Evolutionary conservation across 805 yeast species (phyloP), one percentile per base, ranked within the genome.

Genomic region (Monosporozyma servazzii): DNA sequence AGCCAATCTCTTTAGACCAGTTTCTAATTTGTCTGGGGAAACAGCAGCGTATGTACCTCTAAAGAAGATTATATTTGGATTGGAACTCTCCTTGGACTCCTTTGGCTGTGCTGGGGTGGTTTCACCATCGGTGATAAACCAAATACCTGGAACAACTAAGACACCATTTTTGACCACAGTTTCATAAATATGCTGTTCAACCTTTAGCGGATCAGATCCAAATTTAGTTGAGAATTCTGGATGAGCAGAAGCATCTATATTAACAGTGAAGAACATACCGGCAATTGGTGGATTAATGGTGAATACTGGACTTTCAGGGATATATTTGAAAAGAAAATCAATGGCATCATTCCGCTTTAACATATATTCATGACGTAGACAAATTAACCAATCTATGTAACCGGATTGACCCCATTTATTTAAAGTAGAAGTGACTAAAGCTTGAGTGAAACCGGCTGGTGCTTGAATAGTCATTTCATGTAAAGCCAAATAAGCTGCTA

Each of bases 1-100:
- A 56, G 88, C 87, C 56, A 85, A 81, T 68, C 84, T 81, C 64
- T 79, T 77, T 55, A 86, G 64, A 58, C 93, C 93, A 15, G 61
- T 56, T 50, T 65, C 77, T 58, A 86, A 74, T 54, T 76, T 69
- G 51, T 82, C 88, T 58, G 83, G 74, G 25, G 88, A 82, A 43
- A 86, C 91, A 48, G 95, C 93, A 49, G 93, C 95, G 58, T 84
- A 86, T 30, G 95, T 86, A 57, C 95, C 95, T 79, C 95, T 84
- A 71, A 84, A 86, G 73, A 86, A 86, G 56, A 85, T 68, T 46
- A 66, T 64, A 54, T 75, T 73, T 49, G 77, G 74, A 48, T 69
- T 70, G 48, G 60, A 69, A n/a, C 73, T 66, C 50, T 71, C 70
- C 27, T 59, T 63, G 37, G 73, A 74, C 49, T 74, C 72, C 25